Conservation (phyloP, 257 asterid species). For the Misopates orontium region DNA sequence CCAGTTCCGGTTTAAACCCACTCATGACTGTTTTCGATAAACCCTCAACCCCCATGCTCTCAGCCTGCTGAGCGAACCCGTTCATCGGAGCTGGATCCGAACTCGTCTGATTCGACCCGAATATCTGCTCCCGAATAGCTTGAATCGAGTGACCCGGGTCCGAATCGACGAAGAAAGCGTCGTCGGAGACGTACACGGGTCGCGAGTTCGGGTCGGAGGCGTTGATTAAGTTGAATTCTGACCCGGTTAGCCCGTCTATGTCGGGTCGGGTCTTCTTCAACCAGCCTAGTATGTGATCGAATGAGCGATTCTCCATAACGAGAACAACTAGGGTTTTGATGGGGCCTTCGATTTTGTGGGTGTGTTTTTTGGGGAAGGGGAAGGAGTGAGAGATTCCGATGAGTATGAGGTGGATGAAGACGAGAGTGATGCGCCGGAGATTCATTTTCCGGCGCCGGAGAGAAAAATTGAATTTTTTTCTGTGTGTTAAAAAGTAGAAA, state of each 20-base stretch:
- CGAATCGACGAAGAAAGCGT: constrained; percentile 69
- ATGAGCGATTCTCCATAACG: constrained; percentile 96
- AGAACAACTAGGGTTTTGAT: constrained; percentile 83
- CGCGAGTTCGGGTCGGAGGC: constrained; percentile 67
- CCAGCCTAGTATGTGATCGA: constrained; percentile 94
- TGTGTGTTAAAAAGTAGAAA: too few relatives aligned
- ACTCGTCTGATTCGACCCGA: constrained; percentile 61
- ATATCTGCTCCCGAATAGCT: constrained; percentile 90
- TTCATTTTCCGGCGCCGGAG: constrained; percentile 37
- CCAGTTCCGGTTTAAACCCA: constrained; percentile 75
- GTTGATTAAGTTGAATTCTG: constrained; percentile 72
- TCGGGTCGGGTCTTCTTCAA: constrained; percentile 72
- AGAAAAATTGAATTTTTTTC: too few relatives aligned
- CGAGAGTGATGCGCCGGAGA: constrained; percentile 32
- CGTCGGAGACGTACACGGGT: constrained; percentile 50
- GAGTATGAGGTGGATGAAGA: constrained; percentile 29
- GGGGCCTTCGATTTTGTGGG: constrained; percentile 66
- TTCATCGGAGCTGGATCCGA: constrained; percentile 90
- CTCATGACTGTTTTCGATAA: constrained; percentile 74
- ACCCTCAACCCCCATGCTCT: constrained; percentile 64
- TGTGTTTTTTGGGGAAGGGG: constrained; percentile 44
- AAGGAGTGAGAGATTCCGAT: constrained; percentile 40
- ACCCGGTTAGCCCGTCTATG: constrained; percentile 73
- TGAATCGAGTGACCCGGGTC: constrained; percentile 98
- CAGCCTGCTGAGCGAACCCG: constrained; percentile 95